These are phyloP conservation scores for Colletotrichum costaricense DNA, from an alignment of 2,329 filamentous ascomycete genomes.

Conservation along the genomic window DNA sequence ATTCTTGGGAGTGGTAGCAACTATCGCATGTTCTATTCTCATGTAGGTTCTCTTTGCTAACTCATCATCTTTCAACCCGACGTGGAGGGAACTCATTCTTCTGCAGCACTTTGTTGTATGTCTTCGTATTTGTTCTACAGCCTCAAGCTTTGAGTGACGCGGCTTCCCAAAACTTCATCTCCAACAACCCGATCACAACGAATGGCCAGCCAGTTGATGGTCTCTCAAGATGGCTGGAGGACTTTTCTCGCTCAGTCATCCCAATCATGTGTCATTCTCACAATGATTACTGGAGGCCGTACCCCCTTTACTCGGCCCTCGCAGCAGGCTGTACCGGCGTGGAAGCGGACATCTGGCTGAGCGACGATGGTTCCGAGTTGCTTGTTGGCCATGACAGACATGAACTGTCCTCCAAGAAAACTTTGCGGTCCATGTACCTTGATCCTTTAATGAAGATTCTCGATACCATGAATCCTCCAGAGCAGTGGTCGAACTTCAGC, in stretches of 20 bases:
- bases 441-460: conserved; percentile 71
- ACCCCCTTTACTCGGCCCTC: neutral
- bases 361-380: conserved; percentile 55
- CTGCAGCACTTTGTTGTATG: neutral
- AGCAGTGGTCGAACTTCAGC: conserved; percentile 55
- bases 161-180: neutral
- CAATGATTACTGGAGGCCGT: conserved; percentile 7
- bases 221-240: neutral
- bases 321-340: conserved; percentile 44
- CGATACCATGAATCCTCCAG: conserved; percentile 55
- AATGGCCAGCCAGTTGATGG: conserved; percentile 10
- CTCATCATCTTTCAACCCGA: neutral
- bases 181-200: neutral
- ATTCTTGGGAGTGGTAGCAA: neutral
- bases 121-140: conserved; percentile 4
- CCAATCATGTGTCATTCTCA: conserved; percentile 1
- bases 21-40: neutral
- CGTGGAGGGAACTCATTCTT: neutral
- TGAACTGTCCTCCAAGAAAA: conserved; percentile 65
- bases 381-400: conserved; percentile 72
- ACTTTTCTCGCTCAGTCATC: neutral
- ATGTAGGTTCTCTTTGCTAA: neutral
- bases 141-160: neutral
- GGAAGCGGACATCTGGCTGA: conserved; percentile 77
- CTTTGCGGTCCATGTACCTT: conserved; percentile 70